Evolutionary conservation across 1,284 basidiomycete genomes (phyloP), one percentile per base, ranked within the genome.

Genomic region (Apiotrichum sp.): DNA sequence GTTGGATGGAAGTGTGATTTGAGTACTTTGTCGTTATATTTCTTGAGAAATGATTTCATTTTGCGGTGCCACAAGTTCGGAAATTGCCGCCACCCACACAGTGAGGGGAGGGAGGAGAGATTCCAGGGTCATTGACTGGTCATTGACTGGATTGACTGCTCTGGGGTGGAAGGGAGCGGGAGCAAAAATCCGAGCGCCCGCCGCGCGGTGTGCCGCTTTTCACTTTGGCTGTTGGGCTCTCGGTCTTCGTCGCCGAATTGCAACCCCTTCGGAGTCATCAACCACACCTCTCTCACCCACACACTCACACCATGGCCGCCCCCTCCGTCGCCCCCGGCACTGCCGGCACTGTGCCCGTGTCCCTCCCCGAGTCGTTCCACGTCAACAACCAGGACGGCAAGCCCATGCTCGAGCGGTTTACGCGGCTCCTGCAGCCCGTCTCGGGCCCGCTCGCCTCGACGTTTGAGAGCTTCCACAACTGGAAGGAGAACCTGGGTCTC

Each of bases 401-500:
- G 29, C 65, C 68, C 6, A 69, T 71, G 54, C 68, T 76, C 65
- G 67, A 71, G 61, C 62, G 67, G 14, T 61, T 74, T 49, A 62
- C 69, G 36, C 56, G 55, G 53, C 48, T 74, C 35, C 67, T 74
- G 50, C 69, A 72, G 53, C 74, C 74, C 41, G 65, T 76, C 46
- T 47, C 73, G 46, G 63, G 64, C 29, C 84, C 87, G 11, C 77
- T 89, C 59, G 79, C 80, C 56, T 83, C 81, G 75, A 79, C 82
- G 34, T 87, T 86, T 72, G 80, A 82, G 67, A 83, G 86, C 59
- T 86, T 92, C 76, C 80, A 86, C 62, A 78, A 82, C 77, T 93
- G 89, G 89, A 84, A 89, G 66, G 80, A 82, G 68, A 81, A 84
- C 63, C 81, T 93, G 64, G 88, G 86, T 48, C 80, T 96, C 55